phyloP scores from a whole-genome alignment of 192 early-diverging fungal genomes.

The Coemansia reversa region DNA sequence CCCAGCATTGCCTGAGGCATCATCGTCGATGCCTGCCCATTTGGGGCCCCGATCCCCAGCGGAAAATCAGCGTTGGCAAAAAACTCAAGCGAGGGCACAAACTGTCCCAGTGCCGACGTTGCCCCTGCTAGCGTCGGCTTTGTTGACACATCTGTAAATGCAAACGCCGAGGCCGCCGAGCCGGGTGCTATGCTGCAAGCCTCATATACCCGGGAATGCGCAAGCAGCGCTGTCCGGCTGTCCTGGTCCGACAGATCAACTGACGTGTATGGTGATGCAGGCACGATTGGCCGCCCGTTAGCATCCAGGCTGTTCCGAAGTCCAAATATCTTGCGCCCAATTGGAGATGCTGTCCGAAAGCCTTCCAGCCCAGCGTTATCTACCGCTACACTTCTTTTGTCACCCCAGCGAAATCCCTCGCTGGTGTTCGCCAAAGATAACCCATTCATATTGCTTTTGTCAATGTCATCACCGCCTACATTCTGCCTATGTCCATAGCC shows the following conservation, averaged over 20 bases:
- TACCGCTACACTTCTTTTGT: background rate
- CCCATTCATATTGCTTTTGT: background rate
- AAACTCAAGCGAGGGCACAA: slow-evolving; percentile 51
- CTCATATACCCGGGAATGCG: background rate
- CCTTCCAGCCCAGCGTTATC: background rate
- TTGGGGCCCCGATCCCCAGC: slow-evolving; percentile 45
- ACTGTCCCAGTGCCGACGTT: slow-evolving; percentile 27
- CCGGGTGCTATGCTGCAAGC: background rate
- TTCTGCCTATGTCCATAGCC: background rate
- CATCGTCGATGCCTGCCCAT: slow-evolving; percentile 39
- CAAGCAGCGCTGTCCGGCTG: background rate
- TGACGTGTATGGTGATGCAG: slow-evolving; percentile 42
- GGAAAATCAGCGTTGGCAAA: slow-evolving; percentile 53
- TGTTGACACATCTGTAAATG: background rate
- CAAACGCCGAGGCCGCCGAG: background rate
- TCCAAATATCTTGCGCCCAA: slow-evolving; percentile 18
- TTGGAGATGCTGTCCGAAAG: background rate
- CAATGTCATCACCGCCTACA: background rate
- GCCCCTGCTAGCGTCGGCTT: background rate
- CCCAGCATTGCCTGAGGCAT: slow-evolving; percentile 19
- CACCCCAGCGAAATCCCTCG: background rate
- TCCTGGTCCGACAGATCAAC: slow-evolving; percentile 19
- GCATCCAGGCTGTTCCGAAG: slow-evolving; percentile 27
- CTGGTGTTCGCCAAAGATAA: background rate
- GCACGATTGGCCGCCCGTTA: slow-evolving; percentile 33